A percentile compares a stretch with the other conserved stretches of the same genome.
phyloP scores from a whole-genome alignment of 1,284 basidiomycete genomes.

The Apiotrichum gamsii region DNA sequence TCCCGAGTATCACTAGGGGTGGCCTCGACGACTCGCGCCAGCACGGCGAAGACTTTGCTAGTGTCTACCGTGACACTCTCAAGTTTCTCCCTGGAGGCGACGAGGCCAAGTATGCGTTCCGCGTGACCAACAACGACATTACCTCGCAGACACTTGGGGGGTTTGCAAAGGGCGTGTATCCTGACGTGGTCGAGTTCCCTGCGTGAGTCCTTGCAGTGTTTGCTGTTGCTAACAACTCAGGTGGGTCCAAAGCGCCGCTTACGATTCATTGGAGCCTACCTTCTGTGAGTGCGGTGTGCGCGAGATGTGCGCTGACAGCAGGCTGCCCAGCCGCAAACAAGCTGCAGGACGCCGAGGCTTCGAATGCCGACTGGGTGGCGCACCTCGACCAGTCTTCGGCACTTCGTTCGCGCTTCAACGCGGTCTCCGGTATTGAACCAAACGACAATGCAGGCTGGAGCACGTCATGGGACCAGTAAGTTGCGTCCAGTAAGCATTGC shows the following conservation, averaged over 20 bases:
- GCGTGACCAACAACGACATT: slow-evolving; percentile 40
- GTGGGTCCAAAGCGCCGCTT: slow-evolving; percentile 20
- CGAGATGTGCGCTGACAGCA: no score
- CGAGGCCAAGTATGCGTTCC: slow-evolving; percentile 27
- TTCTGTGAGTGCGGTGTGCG: slow-evolving; percentile 23
- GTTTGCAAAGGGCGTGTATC: slow-evolving; percentile 27
- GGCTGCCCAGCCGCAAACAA: slow-evolving; percentile 3
- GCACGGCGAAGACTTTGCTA: slow-evolving; percentile 32
- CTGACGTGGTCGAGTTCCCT: slow-evolving; percentile 22
- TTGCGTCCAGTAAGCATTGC: background rate
- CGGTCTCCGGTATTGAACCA: slow-evolving; percentile 25
- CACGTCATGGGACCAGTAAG: slow-evolving; percentile 35
- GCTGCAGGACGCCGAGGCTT: slow-evolving; percentile 13
- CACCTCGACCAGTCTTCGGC: slow-evolving; percentile 23
- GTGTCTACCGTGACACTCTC: slow-evolving; percentile 31
- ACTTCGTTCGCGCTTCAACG: slow-evolving; percentile 25
- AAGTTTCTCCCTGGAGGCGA: slow-evolving; percentile 25
- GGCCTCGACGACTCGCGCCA: slow-evolving; percentile 28
- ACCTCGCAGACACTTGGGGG: slow-evolving; percentile 35
- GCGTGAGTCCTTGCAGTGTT: slow-evolving; percentile 11
- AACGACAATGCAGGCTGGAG: slow-evolving; percentile 31
- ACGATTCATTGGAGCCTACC: slow-evolving; percentile 34
- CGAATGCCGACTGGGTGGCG: slow-evolving; percentile 21
- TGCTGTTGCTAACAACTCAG: background rate
- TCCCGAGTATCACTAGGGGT: slow-evolving; percentile 33